Conservation (phyloP, 768 basidiomycete genomes). For the Lactifluus rugatus region DNA sequence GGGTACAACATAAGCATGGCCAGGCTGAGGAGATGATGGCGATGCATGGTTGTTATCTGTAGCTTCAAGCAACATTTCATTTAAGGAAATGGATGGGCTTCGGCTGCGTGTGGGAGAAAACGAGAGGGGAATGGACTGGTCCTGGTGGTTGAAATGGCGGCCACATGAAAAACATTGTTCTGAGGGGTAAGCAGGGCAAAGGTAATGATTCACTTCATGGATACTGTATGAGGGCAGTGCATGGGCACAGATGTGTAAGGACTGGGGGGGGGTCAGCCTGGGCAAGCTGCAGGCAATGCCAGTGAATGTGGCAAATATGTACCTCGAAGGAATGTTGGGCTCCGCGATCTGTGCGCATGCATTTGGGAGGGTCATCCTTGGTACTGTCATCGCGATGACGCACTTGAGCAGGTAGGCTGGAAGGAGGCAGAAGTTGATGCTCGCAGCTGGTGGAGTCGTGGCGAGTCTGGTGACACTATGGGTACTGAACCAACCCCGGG, state of each 20-base stretch:
- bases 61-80: conserved; percentile 40
- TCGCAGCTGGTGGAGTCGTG: too few relatives aligned
- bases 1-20: conserved; percentile 26
- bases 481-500: too few relatives aligned
- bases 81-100: conserved; percentile 30
- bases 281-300: too few relatives aligned
- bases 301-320: too few relatives aligned
- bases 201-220: conserved; percentile 16
- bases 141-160: conserved; percentile 17
- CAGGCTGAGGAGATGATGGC: conserved; percentile 13
- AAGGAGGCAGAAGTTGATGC: too few relatives aligned
- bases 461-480: too few relatives aligned
- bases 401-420: too few relatives aligned
- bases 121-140: conserved; percentile 23
- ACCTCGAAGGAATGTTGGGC: conserved; percentile 26
- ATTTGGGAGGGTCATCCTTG: too few relatives aligned
- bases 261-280: too few relatives aligned
- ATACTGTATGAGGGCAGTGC: conserved; percentile 19
- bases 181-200: conserved; percentile 23
- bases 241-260: conserved; percentile 22
- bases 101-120: conserved; percentile 30
- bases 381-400: too few relatives aligned
- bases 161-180: conserved; percentile 20
- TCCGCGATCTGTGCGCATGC: conserved; percentile 32
- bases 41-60: conserved; percentile 30